Percentiles rank a stretch among this genome's conserved stretches.
These are phyloP conservation scores for Wickerhamiella cacticola DNA, from an alignment of 805 yeast species.

Conservation along the genomic window DNA sequence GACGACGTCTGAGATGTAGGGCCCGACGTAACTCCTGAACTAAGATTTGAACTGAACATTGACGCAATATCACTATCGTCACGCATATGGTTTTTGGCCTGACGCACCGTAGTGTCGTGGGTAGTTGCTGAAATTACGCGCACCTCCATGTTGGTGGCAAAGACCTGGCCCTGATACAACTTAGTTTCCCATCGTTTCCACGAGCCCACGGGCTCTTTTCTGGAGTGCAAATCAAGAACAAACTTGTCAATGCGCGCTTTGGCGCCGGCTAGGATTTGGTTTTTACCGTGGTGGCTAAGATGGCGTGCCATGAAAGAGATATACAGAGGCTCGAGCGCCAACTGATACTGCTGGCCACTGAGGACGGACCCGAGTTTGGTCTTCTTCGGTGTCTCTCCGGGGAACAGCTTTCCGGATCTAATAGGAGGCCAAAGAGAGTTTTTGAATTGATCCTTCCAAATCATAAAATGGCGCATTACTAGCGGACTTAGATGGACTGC, in stretches of 20 bases:
- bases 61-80: constrained; percentile 19
- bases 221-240: constrained; percentile 55
- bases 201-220: constrained; percentile 32
- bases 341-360: constrained; percentile 66
- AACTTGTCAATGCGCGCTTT: constrained; percentile 48
- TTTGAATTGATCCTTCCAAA: constrained; percentile 82
- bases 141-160: constrained; percentile 55
- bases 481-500: constrained; percentile 66
- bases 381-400: constrained; percentile 29
- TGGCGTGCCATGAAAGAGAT: constrained; percentile 57
- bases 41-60: constrained; percentile 6
- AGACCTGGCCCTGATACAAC: constrained; percentile 57
- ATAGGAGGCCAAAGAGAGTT: constrained; percentile 70
- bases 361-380: constrained; percentile 46
- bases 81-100: constrained; percentile 23
- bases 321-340: constrained; percentile 59
- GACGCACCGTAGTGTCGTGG: constrained; percentile 36
- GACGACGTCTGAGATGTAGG: constrained; percentile 18
- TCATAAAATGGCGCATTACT: constrained; percentile 52
- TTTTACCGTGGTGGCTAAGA: constrained; percentile 30
- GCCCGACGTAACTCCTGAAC: constrained; percentile 14
- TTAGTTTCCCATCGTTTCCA: constrained; percentile 37
- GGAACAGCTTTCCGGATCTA: constrained; percentile 59
- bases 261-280: constrained; percentile 49
- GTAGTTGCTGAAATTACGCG: constrained; percentile 54